phyloP scores from a whole-genome alignment of 2,329 filamentous ascomycete genomes.

The Thelonectria blattea region DNA sequence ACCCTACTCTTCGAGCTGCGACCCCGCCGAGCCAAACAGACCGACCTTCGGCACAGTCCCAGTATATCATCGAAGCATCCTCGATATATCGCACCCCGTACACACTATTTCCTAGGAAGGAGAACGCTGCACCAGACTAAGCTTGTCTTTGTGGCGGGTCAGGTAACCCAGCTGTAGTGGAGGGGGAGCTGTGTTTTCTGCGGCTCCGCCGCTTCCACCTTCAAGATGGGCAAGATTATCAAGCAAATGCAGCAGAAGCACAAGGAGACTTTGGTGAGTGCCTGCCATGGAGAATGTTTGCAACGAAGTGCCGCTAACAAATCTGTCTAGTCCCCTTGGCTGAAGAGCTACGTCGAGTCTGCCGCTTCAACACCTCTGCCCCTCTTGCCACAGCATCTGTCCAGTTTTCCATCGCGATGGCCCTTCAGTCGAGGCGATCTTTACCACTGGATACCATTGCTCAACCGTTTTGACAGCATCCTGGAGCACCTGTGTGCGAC shows the following conservation, averaged over 20 bases:
- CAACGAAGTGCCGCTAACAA: conserved; percentile 36
- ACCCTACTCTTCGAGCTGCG: conserved; percentile 12
- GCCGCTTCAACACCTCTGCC: conserved; percentile 74
- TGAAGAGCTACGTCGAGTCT: conserved; percentile 78
- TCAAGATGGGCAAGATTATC: conserved; percentile 72
- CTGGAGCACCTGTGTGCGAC: conserved; percentile 80
- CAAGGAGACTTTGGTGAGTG: conserved; percentile 68
- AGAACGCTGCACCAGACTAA: conserved; percentile 44
- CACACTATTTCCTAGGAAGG: conserved; percentile 41
- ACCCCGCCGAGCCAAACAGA: conserved; percentile 22
- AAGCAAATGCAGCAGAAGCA: conserved; percentile 72
- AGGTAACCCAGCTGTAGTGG: conserved; percentile 55
- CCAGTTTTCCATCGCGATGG: conserved; percentile 86
- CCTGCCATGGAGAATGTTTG: neutral
- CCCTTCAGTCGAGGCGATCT: conserved; percentile 94
- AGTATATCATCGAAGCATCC: conserved; percentile 9
- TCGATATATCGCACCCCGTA: conserved; percentile 5
- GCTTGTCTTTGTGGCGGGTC: conserved; percentile 49
- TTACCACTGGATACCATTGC: conserved; percentile 95
- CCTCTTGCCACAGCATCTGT: conserved; percentile 77
- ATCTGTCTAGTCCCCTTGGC: conserved; percentile 76
- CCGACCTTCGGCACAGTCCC: conserved; percentile 13
- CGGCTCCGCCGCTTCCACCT: conserved; percentile 64
- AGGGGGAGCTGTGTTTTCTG: conserved; percentile 60
- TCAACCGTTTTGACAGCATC: conserved; percentile 92